Conservation (phyloP, 345 rosid genomes). For the Psidium friedrichsthalianum region DNA sequence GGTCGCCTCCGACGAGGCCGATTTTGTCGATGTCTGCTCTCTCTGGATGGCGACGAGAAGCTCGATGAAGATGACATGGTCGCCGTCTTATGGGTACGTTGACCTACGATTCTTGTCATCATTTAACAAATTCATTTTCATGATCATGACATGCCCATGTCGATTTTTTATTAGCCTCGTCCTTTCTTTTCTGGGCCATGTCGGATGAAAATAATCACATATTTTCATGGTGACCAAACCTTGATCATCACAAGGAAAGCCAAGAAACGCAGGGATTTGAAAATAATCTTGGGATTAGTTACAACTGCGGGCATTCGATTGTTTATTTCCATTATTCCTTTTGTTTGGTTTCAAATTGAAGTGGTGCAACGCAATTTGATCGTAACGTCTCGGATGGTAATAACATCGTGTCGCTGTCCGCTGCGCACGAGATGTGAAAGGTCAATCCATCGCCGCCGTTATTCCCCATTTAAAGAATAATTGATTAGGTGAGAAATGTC, state of each 20-base stretch:
- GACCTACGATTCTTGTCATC: background rate
- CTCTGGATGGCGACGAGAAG: slow-evolving; percentile 64
- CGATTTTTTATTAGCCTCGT: background rate
- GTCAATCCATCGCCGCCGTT: background rate
- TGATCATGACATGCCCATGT: background rate
- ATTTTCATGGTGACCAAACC: background rate
- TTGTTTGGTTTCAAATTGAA: background rate
- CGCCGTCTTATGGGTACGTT: slow-evolving; percentile 75
- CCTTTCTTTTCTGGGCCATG: background rate
- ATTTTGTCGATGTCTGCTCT: slow-evolving; percentile 78
- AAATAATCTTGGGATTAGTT: background rate
- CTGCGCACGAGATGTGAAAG: background rate
- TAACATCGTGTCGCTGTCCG: background rate
- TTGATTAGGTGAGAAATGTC: background rate
- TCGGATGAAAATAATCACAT: background rate
- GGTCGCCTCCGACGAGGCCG: slow-evolving; percentile 18
- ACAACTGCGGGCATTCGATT: background rate
- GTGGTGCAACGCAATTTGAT: background rate
- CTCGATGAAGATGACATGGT: slow-evolving; percentile 76
- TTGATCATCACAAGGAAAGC: background rate
- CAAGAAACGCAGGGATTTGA: background rate
- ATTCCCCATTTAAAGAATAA: background rate
- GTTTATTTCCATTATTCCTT: background rate
- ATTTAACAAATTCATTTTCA: background rate
- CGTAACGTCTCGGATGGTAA: background rate